These are phyloP conservation scores for Ceratocystis lukuohia DNA, from an alignment of 2,329 filamentous ascomycete genomes.

Conservation along the genomic window DNA sequence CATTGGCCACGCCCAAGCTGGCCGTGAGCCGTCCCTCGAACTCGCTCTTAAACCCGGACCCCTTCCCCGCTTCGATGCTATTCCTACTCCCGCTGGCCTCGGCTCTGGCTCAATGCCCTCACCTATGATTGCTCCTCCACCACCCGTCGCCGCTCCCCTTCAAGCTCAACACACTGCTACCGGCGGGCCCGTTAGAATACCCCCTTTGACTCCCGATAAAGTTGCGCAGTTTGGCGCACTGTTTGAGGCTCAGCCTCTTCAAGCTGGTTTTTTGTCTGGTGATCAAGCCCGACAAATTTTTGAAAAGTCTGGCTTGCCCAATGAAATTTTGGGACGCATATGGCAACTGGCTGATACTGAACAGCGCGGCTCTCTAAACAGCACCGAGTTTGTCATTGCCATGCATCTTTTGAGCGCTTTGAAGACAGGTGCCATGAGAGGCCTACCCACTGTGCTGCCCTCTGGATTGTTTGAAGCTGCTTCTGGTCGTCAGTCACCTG, in stretches of 20 bases:
- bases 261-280: constrained; percentile 64
- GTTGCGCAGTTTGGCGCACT: constrained; percentile 76
- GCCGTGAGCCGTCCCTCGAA: constrained; percentile 65
- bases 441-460: constrained; percentile 67
- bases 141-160: constrained; percentile 34
- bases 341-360: constrained; percentile 93
- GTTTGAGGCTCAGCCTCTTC: constrained; percentile 77
- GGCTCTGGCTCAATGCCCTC: constrained; percentile 21
- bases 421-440: constrained; percentile 69
- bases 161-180: constrained; percentile 47
- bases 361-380: constrained; percentile 72
- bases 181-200: constrained; percentile 62
- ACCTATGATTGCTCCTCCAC: constrained; percentile 28
- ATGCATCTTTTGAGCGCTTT: constrained; percentile 94
- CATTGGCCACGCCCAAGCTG: constrained; percentile 89
- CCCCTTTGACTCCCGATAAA: constrained; percentile 77
- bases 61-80: constrained; percentile 71
- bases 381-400: constrained; percentile 90
- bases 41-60: constrained; percentile 75
- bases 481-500: constrained; percentile 49
- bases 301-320: constrained; percentile 78
- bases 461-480: constrained; percentile 84
- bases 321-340: constrained; percentile 83
- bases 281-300: constrained; percentile 89
- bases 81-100: constrained; percentile 19